These are phyloP conservation scores for Centaurea solstitialis DNA, from an alignment of 129 eudicot species.

Conservation along the genomic window DNA sequence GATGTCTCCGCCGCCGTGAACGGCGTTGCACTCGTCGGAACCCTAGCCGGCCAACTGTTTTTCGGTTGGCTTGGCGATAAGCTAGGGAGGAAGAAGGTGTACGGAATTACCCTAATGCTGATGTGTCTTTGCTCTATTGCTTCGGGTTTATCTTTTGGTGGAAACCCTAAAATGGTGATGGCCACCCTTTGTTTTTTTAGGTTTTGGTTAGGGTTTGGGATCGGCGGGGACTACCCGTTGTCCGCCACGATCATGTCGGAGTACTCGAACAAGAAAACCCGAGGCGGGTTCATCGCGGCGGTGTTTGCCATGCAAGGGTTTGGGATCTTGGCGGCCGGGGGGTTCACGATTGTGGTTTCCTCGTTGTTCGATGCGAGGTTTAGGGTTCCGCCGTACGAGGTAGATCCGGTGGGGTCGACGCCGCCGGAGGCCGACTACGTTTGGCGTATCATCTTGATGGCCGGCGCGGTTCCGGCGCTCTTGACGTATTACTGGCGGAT, in stretches of 20 bases:
- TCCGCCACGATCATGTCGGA: slow-evolving; percentile 65
- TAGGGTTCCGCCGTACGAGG: slow-evolving; percentile 40
- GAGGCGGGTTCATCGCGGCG: slow-evolving; percentile 58
- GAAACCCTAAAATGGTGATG: slow-evolving; percentile 42
- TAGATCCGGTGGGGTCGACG: slow-evolving; percentile 37
- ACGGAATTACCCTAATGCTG: slow-evolving; percentile 56
- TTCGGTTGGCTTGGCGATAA: slow-evolving; percentile 63
- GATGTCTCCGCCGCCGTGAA: slow-evolving; percentile 48
- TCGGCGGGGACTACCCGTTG: slow-evolving; percentile 57
- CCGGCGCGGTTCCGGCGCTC: slow-evolving; percentile 43
- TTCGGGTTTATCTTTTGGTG: slow-evolving; percentile 55
- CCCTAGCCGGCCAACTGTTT: slow-evolving; percentile 50
- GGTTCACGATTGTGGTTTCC: slow-evolving; percentile 39
- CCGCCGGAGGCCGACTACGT: slow-evolving; percentile 50
- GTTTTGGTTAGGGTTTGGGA: slow-evolving; percentile 65
- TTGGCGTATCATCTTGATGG: slow-evolving; percentile 57
- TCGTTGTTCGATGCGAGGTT: slow-evolving; percentile 31
- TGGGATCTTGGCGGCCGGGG: slow-evolving; percentile 53
- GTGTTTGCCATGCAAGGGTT: slow-evolving; percentile 70
- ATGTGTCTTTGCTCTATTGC: slow-evolving; percentile 49
- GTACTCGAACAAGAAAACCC: slow-evolving; percentile 54
- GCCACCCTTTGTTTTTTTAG: slow-evolving; percentile 55
- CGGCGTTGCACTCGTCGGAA: slow-evolving; percentile 58
- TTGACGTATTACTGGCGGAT: slow-evolving; percentile 49
- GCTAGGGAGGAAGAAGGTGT: slow-evolving; percentile 53